Conservation (phyloP, 1,284 basidiomycete species). For the Malassezia sympodialis region DNA sequence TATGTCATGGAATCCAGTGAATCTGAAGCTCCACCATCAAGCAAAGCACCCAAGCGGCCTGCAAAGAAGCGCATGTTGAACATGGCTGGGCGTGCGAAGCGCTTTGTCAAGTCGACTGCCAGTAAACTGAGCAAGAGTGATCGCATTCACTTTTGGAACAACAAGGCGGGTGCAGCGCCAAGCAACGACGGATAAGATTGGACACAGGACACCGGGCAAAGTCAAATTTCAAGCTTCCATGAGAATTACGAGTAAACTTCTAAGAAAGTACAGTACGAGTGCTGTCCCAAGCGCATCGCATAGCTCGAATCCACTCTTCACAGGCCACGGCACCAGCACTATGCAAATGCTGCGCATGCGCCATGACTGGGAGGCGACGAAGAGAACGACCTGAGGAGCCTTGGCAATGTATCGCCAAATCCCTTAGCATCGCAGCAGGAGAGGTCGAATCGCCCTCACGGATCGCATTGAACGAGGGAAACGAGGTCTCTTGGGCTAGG, state of each 20-base stretch:
- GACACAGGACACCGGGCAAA: no score
- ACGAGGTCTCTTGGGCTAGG: conserved; percentile 53
- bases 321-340: not conserved
- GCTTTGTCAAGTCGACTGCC: not conserved
- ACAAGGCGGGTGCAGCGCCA: conserved; percentile 2
- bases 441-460: not conserved
- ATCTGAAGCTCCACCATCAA: not conserved
- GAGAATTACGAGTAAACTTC: not conserved
- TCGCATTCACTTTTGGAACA: conserved; percentile 10
- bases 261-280: not conserved
- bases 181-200: not conserved
- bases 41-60: not conserved
- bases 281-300: not conserved
- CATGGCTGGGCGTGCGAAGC: conserved; percentile 11
- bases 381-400: conserved; percentile 83
- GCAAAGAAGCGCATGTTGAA: not conserved
- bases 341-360: conserved; percentile 62
- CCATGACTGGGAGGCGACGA: conserved; percentile 77
- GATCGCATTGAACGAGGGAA: not conserved
- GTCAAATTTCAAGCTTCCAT: not conserved
- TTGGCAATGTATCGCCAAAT: conserved; percentile 63
- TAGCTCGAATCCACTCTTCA: conserved; percentile 8
- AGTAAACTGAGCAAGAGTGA: conserved; percentile 11
- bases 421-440: conserved; percentile 51
- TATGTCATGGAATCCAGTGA: conserved; percentile 14